Conservation (phyloP, 352 stramenopile genomes). For the Blastocystis sp. region DNA sequence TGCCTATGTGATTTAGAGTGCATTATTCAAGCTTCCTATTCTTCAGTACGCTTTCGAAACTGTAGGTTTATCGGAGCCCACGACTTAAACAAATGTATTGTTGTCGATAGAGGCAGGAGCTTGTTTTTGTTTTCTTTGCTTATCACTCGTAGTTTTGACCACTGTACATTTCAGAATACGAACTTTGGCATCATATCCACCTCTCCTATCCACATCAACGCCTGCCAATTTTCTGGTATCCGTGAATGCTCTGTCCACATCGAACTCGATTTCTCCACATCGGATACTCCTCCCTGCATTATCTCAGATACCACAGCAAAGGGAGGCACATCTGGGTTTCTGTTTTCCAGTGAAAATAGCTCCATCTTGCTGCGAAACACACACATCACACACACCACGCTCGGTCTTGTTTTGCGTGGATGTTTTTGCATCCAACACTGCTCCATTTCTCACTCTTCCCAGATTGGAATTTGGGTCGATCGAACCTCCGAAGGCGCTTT, state of each 20-base stretch:
- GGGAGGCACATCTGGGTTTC: background rate
- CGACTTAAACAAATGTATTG: background rate
- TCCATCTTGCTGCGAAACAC: background rate
- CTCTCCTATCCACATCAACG: background rate
- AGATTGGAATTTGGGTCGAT: background rate
- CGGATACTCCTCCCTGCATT: background rate
- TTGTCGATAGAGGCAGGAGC: background rate
- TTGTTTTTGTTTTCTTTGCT: background rate
- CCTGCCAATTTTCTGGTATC: background rate
- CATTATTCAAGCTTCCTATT: background rate
- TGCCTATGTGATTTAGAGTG: background rate
- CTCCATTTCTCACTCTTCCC: background rate
- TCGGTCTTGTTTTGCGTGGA: background rate
- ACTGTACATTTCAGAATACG: background rate
- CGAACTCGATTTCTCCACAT: background rate
- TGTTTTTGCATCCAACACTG: background rate
- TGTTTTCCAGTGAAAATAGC: background rate
- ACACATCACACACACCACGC: background rate
- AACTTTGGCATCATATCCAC: background rate
- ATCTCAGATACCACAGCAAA: background rate
- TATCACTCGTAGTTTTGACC: background rate
- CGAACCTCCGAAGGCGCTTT: background rate
- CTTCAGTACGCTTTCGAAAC: background rate
- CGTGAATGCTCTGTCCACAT: background rate
- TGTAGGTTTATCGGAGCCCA: background rate